Conservation (phyloP, 805 yeast species). For the Zygosaccharomyces gambellarensis region DNA sequence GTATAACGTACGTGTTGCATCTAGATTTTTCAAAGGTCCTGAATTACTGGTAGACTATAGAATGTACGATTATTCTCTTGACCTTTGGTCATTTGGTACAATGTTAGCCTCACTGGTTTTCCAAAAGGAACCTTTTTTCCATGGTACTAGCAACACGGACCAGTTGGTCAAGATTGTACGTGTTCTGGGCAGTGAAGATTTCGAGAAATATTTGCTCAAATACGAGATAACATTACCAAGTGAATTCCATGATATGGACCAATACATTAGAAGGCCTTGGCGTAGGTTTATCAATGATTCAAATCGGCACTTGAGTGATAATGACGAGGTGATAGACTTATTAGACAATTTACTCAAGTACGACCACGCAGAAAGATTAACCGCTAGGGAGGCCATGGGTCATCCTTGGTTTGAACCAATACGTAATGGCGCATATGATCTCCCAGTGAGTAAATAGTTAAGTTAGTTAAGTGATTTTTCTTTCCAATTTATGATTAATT, state of each 20-base stretch:
- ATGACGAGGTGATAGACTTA: constrained; percentile 72
- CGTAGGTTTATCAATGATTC: constrained; percentile 61
- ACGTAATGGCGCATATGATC: constrained; percentile 9
- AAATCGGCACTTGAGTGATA: constrained; percentile 58
- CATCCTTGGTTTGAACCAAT: constrained; percentile 42
- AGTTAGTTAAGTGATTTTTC: not conserved
- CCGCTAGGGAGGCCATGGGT: constrained; percentile 83
- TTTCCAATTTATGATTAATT: not conserved
- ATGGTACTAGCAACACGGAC: constrained; percentile 86
- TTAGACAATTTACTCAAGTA: constrained; percentile 74
- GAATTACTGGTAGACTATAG: constrained; percentile 81
- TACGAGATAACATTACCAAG: constrained; percentile 66
- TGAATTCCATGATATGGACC: constrained; percentile 75
- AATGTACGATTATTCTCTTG: constrained; percentile 86
- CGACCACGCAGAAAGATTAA: constrained; percentile 83
- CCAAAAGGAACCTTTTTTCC: constrained; percentile 87
- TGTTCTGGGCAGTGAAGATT: constrained; percentile 80
- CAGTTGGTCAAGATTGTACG: constrained; percentile 86
- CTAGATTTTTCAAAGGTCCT: constrained; percentile 90
- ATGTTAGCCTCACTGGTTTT: constrained; percentile 87
- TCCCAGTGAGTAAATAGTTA: constrained; percentile 2
- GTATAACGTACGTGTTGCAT: constrained; percentile 90
- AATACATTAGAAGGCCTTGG: constrained; percentile 85
- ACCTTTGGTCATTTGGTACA: constrained; percentile 92
- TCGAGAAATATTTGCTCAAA: constrained; percentile 61